These are phyloP conservation scores for Spathaspora arborariae DNA, from an alignment of 805 yeast genomes.

Conservation along the genomic window DNA sequence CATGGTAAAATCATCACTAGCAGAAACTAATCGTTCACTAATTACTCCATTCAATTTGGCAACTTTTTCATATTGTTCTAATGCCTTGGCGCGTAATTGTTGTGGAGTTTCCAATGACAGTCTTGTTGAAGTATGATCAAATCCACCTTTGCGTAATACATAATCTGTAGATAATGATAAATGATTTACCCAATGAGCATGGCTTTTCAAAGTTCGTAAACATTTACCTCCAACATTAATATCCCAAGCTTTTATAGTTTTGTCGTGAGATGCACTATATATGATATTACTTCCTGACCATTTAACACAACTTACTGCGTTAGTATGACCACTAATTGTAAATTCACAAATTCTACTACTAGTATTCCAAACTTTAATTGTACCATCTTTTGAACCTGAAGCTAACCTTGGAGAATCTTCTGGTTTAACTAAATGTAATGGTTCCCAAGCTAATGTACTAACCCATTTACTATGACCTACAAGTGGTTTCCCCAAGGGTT, in stretches of 20 bases:
- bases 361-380: slow-evolving; percentile 87
- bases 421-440: slow-evolving; percentile 69
- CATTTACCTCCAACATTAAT: slow-evolving; percentile 68
- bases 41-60: slow-evolving; percentile 53
- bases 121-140: slow-evolving; percentile 60
- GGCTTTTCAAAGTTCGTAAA: slow-evolving; percentile 75
- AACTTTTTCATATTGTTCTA: slow-evolving; percentile 56
- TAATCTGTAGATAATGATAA: slow-evolving; percentile 87
- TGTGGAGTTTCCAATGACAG: slow-evolving; percentile 18
- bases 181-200: slow-evolving; percentile 98
- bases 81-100: slow-evolving; percentile 47
- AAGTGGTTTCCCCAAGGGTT: slow-evolving; percentile 67
- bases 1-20: slow-evolving; percentile 97
- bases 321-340: slow-evolving; percentile 83
- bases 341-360: slow-evolving; percentile 58
- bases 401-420: slow-evolving; percentile 71
- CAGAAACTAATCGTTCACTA: slow-evolving; percentile 84
- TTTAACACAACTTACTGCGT: slow-evolving; percentile 90
- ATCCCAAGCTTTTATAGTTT: slow-evolving; percentile 91
- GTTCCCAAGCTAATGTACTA: slow-evolving; percentile 90
- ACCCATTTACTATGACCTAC: slow-evolving; percentile 88
- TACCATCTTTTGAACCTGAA: slow-evolving; percentile 88
- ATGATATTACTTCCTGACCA: slow-evolving; percentile 91
- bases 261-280: slow-evolving; percentile 91
- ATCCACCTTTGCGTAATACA: slow-evolving; percentile 83